phyloP scores from a whole-genome alignment of 192 early-diverging fungal species.

The Neocallimastix lanati region DNA sequence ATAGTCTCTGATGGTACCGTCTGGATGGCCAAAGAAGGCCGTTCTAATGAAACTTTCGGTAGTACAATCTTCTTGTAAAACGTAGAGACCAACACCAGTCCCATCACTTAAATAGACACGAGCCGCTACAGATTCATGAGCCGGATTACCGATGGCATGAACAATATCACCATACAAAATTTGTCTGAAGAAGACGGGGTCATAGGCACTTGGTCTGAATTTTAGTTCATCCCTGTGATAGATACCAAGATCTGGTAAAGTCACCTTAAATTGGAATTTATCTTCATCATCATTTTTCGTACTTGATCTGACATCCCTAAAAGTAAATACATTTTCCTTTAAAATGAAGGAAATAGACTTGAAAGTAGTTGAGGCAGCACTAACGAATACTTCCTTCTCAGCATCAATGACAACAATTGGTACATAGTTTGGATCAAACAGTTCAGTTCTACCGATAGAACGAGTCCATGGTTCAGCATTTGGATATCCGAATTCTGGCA shows the following conservation, averaged over 20 bases:
- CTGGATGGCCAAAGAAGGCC: too few species aligned
- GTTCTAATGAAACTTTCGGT: too few species aligned
- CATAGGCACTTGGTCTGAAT: background rate
- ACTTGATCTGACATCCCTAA: background rate
- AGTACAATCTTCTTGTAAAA: too few species aligned
- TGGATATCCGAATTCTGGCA: background rate
- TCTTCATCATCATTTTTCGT: background rate
- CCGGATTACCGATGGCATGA: too few species aligned
- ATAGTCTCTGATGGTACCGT: too few species aligned
- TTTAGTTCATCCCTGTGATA: background rate
- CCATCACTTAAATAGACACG: too few species aligned
- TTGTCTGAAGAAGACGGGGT: background rate
- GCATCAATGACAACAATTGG: background rate
- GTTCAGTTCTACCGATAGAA: too few species aligned
- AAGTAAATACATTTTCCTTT: background rate
- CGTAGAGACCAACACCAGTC: too few species aligned
- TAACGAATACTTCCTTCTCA: background rate
- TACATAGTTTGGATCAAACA: background rate
- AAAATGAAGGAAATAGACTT: background rate
- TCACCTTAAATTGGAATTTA: too few species aligned
- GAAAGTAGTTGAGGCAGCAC: background rate
- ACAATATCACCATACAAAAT: too few species aligned
- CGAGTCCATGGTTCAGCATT: too few species aligned
- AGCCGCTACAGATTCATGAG: too few species aligned
- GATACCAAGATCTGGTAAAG: background rate